Percentiles rank a stretch among this genome's conserved stretches.
These are phyloP conservation scores for Candida tetrigidarum DNA, from an alignment of 1,139 yeast species.

Conservation along the genomic window DNA sequence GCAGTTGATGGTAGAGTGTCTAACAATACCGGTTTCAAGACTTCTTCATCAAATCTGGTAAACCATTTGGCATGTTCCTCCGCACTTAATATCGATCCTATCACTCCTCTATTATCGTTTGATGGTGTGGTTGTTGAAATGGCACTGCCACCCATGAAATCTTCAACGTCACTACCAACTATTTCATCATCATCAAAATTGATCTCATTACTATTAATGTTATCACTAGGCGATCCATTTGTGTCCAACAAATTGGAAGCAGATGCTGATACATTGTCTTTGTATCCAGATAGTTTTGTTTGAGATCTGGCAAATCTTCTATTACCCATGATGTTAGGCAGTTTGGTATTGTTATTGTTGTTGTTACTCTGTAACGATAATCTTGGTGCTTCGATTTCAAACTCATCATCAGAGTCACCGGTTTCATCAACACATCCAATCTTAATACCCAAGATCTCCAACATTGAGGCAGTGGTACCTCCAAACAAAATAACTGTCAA, in stretches of 20 bases:
- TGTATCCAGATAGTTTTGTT: conserved; percentile 12
- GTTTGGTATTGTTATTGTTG: conserved; percentile 8
- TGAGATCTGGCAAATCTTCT: conserved; percentile 32
- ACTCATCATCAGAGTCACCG: conserved; percentile 86
- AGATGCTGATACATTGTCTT: conserved; percentile 13
- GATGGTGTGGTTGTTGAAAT: conserved; percentile 1
- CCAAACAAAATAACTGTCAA: conserved; percentile 96
- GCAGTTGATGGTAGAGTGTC: conserved; percentile 49
- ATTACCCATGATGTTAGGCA: conserved; percentile 28
- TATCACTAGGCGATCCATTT: conserved; percentile 8
- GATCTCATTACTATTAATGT: conserved; percentile 21
- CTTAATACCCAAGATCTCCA: conserved; percentile 89
- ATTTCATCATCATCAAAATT: conserved; percentile 35
- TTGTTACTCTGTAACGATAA: conserved; percentile 27
- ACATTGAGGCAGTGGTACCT: conserved; percentile 98
- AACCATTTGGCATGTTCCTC: conserved; percentile 93
- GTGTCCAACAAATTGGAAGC: conserved; percentile 13
- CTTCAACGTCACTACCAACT: conserved; percentile 45
- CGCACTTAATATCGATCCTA: conserved; percentile 53
- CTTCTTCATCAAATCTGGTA: conserved; percentile 89
- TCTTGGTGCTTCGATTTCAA: conserved; percentile 84
- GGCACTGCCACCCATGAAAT: conserved; percentile 23
- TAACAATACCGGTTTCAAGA: conserved; percentile 91
- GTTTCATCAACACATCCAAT: conserved; percentile 87
- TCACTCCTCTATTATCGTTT: conserved; percentile 29